phyloP scores from a whole-genome alignment of 768 basidiomycete genomes.

The Suillus plorans region DNA sequence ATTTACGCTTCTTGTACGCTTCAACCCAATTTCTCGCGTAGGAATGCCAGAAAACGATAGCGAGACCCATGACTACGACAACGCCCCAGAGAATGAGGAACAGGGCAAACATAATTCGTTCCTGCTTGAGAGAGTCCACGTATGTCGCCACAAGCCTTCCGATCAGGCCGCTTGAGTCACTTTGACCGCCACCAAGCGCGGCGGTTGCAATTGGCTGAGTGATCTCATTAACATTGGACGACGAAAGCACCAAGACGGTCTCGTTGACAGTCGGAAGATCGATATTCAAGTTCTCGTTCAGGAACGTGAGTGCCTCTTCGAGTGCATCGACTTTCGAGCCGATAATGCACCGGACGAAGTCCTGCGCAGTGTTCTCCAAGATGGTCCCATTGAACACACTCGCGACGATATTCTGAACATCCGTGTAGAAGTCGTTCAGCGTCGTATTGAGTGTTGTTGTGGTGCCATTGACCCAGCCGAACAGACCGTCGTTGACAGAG shows the following conservation, averaged over 20 bases:
- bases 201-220: constrained; percentile 80
- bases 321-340: constrained; percentile 89
- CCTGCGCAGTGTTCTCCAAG: constrained; percentile 77
- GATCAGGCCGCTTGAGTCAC: constrained; percentile 60
- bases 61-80: constrained; percentile 78
- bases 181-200: constrained; percentile 62
- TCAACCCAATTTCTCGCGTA: constrained; percentile 51
- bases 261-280: constrained; percentile 78
- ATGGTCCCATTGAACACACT: constrained; percentile 83
- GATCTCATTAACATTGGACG: constrained; percentile 67
- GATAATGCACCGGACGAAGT: constrained; percentile 86
- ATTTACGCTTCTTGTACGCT: constrained; percentile 46
- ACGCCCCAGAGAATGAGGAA: constrained; percentile 84
- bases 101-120: constrained; percentile 79
- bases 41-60: constrained; percentile 71
- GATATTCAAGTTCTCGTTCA: constrained; percentile 83
- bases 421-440: constrained; percentile 81
- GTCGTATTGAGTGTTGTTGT: constrained; percentile 87
- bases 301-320: constrained; percentile 86
- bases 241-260: constrained; percentile 74
- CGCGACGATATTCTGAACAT: constrained; percentile 76
- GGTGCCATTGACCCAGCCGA: constrained; percentile 94
- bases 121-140: constrained; percentile 68
- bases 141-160: constrained; percentile 75
- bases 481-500: constrained; percentile 81